Evolutionary conservation across 257 asterid species (phyloP).

Genomic region (Nicotiana knightiana): DNA sequence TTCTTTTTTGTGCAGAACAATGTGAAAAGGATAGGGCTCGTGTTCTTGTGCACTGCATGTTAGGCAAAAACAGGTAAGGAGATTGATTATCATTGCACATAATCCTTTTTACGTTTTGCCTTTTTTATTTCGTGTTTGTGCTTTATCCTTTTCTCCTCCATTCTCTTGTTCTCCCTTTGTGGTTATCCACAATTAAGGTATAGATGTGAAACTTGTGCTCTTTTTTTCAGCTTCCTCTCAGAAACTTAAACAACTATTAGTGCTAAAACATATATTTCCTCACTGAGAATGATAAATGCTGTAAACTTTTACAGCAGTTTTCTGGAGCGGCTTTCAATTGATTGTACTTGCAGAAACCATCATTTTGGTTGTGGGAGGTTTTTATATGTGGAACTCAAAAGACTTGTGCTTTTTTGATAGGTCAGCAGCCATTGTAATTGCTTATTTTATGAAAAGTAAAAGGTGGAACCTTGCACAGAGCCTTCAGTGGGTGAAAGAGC

Average conservation of each 20-base stretch:
- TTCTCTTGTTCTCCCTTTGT: neutral
- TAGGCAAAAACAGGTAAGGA: constrained; percentile 77
- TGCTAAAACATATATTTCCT: neutral
- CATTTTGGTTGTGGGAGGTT: neutral
- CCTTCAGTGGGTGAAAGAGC: constrained; percentile 90
- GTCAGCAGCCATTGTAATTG: constrained; percentile 93
- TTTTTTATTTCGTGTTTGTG: neutral
- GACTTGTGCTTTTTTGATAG: constrained; percentile 28
- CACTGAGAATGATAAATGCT: neutral
- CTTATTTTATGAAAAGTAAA: constrained; percentile 90
- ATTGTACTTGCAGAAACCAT: neutral
- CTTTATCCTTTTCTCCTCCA: neutral
- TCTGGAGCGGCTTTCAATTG: neutral
- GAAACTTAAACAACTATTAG: neutral
- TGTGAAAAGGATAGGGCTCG: constrained; percentile 80
- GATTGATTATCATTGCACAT: neutral
- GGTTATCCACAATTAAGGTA: neutral
- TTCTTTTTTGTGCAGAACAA: constrained; percentile 49
- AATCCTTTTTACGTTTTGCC: neutral
- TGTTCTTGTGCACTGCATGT: constrained; percentile 98
- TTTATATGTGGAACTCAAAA: neutral
- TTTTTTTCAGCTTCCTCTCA: neutral
- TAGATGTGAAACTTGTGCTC: neutral
- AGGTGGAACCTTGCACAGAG: constrained; percentile 87
- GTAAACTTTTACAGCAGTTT: neutral